A percentile compares a stretch with the other conserved stretches of the same genome.
Evolutionary conservation across 805 yeast species (phyloP).

Genomic region (Ascoidea asiatica): DNA sequence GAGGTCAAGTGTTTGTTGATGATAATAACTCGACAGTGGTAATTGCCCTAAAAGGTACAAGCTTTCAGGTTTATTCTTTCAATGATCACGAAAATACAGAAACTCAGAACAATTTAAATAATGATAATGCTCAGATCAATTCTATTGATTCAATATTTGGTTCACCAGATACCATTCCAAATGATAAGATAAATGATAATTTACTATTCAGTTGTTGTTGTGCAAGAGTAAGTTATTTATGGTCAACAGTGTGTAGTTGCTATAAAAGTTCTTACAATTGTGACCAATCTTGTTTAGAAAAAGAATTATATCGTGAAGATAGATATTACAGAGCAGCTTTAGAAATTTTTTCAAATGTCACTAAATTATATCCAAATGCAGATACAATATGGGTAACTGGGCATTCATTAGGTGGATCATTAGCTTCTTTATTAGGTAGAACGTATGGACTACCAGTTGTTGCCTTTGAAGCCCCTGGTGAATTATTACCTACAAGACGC

Average conservation of each 20-base stretch:
- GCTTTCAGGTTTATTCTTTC: conserved; percentile 55
- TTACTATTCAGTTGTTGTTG: conserved; percentile 88
- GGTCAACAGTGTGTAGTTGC: conserved; percentile 94
- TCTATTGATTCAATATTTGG: too few species aligned
- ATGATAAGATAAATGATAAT: conserved; percentile 78
- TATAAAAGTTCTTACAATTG: conserved; percentile 74
- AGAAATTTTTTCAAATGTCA: conserved; percentile 62
- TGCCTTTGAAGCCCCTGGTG: conserved; percentile 88
- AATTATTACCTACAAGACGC: conserved; percentile 63
- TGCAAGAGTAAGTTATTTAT: conserved; percentile 75
- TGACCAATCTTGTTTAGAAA: conserved; percentile 73
- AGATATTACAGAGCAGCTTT: conserved; percentile 69
- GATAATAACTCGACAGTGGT: conserved; percentile 47
- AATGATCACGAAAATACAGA: too few species aligned
- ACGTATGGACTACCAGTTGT: conserved; percentile 84
- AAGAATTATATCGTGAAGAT: conserved; percentile 58
- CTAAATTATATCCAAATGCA: conserved; percentile 48
- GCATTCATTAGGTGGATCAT: conserved; percentile 85
- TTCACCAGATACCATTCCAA: conserved; percentile 54
- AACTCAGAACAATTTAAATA: conserved; percentile 18
- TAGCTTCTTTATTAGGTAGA: conserved; percentile 68
- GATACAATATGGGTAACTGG: conserved; percentile 77
- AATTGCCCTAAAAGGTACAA: conserved; percentile 78
- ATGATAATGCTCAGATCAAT: too few species aligned
- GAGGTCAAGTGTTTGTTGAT: conserved; percentile 79